These are phyloP conservation scores for Myxozyma geophila DNA, from an alignment of 805 yeast genomes.

Conservation along the genomic window DNA sequence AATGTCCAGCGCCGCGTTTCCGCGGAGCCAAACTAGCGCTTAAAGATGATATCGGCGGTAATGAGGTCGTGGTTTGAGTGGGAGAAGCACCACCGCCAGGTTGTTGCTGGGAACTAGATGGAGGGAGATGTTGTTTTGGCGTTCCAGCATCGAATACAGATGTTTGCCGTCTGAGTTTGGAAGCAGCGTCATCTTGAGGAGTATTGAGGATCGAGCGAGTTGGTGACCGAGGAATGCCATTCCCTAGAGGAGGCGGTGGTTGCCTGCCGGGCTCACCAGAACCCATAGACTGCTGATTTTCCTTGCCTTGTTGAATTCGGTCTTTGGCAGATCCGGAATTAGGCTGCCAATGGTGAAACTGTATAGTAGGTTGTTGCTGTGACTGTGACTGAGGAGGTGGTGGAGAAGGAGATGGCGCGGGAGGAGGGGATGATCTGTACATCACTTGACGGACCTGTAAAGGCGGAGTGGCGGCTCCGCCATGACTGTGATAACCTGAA, in stretches of 20 bases:
- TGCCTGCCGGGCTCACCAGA: constrained; percentile 1
- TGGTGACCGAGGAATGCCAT: constrained; percentile 32
- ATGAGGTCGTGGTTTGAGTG: constrained; percentile 12
- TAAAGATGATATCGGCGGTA: constrained; percentile 32
- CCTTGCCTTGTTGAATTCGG: constrained; percentile 13
- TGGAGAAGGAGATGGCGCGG: constrained; percentile 9
- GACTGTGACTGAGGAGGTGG: constrained; percentile 17
- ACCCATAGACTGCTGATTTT: neutral
- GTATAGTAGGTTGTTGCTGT: constrained; percentile 31
- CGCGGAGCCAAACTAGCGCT: constrained; percentile 21
- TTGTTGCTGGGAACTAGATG: constrained; percentile 1
- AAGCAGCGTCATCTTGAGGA: constrained; percentile 20
- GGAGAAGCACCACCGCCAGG: constrained; percentile 11
- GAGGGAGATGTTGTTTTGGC: constrained; percentile 22
- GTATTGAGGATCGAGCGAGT: constrained; percentile 27
- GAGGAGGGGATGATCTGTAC: constrained; percentile 14
- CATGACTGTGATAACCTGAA: constrained; percentile 2
- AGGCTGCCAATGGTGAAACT: constrained; percentile 37
- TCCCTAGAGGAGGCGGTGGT: constrained; percentile 16
- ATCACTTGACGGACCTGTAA: constrained; percentile 27
- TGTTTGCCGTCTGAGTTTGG: constrained; percentile 31
- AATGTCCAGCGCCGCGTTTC: constrained; percentile 33
- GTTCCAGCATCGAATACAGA: constrained; percentile 20
- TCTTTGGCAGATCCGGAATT: constrained; percentile 12
- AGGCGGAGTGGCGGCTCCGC: constrained; percentile 22